Percentiles rank a stretch among this genome's conserved stretches.
Evolutionary conservation across 2,329 filamentous ascomycete genomes (phyloP).

Genomic region (Arthroderma sp.): DNA sequence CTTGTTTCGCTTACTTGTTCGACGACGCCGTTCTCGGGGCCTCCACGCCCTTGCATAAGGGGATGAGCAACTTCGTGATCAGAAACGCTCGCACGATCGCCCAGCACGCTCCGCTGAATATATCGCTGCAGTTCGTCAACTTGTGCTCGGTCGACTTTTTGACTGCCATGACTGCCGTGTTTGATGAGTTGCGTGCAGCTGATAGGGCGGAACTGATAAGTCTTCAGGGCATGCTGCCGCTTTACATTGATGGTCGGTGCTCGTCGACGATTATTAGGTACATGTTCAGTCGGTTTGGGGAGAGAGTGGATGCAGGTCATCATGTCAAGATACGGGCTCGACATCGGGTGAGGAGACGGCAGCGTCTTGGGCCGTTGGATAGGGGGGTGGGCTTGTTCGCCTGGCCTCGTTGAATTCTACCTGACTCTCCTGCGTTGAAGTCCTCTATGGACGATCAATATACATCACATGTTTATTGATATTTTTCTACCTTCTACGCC

Average conservation of each 20-base stretch:
- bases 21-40: neutral
- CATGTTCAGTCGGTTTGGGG: neutral
- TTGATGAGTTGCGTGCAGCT: neutral
- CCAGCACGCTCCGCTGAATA: neutral
- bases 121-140: conserved; percentile 4
- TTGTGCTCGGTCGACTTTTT: neutral
- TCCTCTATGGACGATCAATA: no score
- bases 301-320: neutral
- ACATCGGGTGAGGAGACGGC: neutral
- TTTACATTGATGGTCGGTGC: neutral
- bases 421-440: no score
- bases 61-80: neutral
- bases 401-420: neutral
- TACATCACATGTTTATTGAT: no score
- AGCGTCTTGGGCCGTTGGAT: neutral
- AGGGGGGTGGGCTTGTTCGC: neutral
- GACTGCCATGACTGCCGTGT: neutral
- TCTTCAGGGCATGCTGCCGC: neutral
- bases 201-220: neutral
- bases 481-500: no score
- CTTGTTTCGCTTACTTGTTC: neutral
- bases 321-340: neutral
- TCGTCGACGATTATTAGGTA: neutral
- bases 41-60: neutral
- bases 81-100: neutral